Base-by-base conservation (phyloP, 345 rosid species). In the Excoecaria agallocha region DNA sequence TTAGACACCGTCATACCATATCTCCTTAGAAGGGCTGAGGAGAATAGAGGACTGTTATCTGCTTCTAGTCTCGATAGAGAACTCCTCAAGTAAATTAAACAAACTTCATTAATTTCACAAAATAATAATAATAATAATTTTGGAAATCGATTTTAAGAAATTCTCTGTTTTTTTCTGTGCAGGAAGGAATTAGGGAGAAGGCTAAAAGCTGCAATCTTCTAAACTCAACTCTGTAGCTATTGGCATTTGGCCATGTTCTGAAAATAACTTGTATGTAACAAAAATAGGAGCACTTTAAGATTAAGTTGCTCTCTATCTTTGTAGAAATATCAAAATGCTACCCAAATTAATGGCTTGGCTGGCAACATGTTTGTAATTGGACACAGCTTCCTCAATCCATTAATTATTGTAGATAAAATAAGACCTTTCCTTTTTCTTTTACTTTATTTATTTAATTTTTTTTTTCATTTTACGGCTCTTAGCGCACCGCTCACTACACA, bases 11-110 rank as follows among this genome's bases (percentile, higher is more conserved):
- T 91, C 2, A 85, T 95, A 35, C 99, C 98, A 0, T 95, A 95
- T 64, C 88, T 95, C 39, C 82, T 95, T 3, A 81, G 99, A 82
- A 85, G 99, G 62, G 98, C 98, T 12, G 97, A 95, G 74, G 99
- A 95, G 85, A 95, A 95, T 48, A 82, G 93, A 64, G 98, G 99
- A 58, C 73, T 92, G 46, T 78, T 95, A 66, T 81, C 96, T 1
- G 66, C 93, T 58, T 86, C 97, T 1, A 79, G 81, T 51, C 84
- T 84, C 19, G 98, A 95, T 74, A 85, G 95, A 46, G 74, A 78
- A 68, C 95, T 95, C 73, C 83, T 90, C 84, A 87, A 90, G 96
- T 89, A 78, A 60, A 15, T 19, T 49, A 11, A 58, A 4, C 30
- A 30, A 30, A 30, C 30, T 30, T 30, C 2, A 30, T 30, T 30